Conservation (phyloP, 1,284 basidiomycete genomes). For the Papiliotrema terrestris region DNA sequence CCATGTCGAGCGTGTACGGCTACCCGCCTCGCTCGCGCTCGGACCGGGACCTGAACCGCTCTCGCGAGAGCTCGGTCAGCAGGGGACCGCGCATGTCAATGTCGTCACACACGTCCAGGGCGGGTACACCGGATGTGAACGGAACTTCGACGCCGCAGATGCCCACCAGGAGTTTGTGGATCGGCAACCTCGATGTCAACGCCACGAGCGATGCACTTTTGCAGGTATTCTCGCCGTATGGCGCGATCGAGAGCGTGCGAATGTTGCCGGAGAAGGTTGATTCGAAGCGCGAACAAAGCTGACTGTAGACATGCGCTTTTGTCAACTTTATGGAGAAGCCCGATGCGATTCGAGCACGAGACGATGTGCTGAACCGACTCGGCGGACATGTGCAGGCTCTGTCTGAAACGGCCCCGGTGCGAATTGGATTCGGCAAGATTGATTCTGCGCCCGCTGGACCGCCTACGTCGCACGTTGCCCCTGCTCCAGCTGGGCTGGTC, state of each 20-base stretch:
- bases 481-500: slow-evolving; percentile 54
- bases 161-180: slow-evolving; percentile 93
- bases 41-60: slow-evolving; percentile 31
- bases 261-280: slow-evolving; percentile 90
- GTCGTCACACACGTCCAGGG: slow-evolving; percentile 37
- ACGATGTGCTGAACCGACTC: slow-evolving; percentile 90
- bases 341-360: slow-evolving; percentile 92
- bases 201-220: slow-evolving; percentile 93
- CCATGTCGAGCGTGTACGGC: slow-evolving; percentile 18
- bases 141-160: slow-evolving; percentile 59
- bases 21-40: slow-evolving; percentile 31
- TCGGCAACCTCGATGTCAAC: slow-evolving; percentile 90
- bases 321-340: slow-evolving; percentile 95
- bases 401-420: slow-evolving; percentile 87
- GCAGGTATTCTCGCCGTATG: slow-evolving; percentile 90
- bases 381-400: slow-evolving; percentile 84
- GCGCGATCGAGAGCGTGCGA: slow-evolving; percentile 90
- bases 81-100: slow-evolving; percentile 37
- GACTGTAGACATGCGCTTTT: slow-evolving; percentile 85
- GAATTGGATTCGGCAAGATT: slow-evolving; percentile 96
- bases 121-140: slow-evolving; percentile 41
- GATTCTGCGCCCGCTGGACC: slow-evolving; percentile 81
- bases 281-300: not conserved
- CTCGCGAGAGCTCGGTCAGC: slow-evolving; percentile 26
- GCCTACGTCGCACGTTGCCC: slow-evolving; percentile 62